A percentile compares a stretch with the other conserved stretches of the same genome.
These are phyloP conservation scores for Aspergillus glaucus DNA, from an alignment of 2,329 filamentous ascomycete species.

Conservation along the genomic window DNA sequence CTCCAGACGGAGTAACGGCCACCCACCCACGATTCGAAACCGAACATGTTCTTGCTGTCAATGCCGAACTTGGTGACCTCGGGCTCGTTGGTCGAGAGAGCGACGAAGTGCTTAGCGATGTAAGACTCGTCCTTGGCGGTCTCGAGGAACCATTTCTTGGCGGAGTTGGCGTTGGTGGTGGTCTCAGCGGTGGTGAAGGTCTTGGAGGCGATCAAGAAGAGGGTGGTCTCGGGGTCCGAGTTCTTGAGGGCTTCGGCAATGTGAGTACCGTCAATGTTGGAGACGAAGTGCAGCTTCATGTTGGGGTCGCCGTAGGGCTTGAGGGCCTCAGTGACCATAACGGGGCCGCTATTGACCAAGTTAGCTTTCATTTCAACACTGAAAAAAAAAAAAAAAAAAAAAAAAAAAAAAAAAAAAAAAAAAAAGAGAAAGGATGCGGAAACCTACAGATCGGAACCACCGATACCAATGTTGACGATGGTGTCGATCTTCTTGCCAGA, in stretches of 20 bases:
- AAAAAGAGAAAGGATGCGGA: background rate
- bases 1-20: constrained; percentile 99
- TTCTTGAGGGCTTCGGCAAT: constrained; percentile 84
- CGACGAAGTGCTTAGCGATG: constrained; percentile 98
- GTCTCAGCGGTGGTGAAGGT: constrained; percentile 99
- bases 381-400: background rate
- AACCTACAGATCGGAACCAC: constrained; percentile 91
- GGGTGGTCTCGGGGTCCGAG: constrained; percentile 94
- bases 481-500: constrained; percentile 96
- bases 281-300: constrained; percentile 93
- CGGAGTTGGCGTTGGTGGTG: constrained; percentile 91
- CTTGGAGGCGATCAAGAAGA: constrained; percentile 98
- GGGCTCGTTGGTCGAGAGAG: constrained; percentile 87
- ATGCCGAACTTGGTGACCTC: constrained; percentile 99
- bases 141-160: constrained; percentile 94
- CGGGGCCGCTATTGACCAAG: constrained; percentile 62
- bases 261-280: constrained; percentile 98
- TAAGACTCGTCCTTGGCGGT: constrained; percentile 64
- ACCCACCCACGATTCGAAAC: constrained; percentile 97
- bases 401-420: no score
- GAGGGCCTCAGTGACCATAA: constrained; percentile 97
- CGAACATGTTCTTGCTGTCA: constrained; percentile 99
- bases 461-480: constrained; percentile 96
- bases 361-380: constrained; percentile 11
- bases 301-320: constrained; percentile 86